Evolutionary conservation across 139 green algal genomes (phyloP).

Genomic region (Micromonas commoda): DNA sequence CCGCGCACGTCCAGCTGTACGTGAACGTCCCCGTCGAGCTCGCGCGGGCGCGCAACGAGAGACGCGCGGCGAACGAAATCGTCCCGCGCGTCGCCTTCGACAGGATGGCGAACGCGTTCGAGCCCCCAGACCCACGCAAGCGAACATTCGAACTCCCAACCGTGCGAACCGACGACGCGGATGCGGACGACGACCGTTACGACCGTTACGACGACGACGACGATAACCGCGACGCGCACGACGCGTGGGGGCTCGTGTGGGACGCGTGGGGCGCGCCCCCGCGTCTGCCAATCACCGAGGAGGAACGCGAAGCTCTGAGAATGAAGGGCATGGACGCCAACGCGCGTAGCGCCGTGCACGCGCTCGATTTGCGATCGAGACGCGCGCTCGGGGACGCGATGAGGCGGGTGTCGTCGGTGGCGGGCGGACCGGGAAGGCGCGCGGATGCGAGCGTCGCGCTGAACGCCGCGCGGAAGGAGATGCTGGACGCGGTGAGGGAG

Average conservation of each 20-base stretch:
- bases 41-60: not conserved
- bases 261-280: not conserved
- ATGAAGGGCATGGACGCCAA: not conserved
- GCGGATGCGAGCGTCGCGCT: too few relatives aligned
- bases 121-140: not conserved
- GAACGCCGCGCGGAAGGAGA: too few relatives aligned
- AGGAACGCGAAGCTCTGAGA: not conserved
- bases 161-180: not conserved
- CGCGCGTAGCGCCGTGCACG: not conserved
- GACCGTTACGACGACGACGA: not conserved
- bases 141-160: not conserved
- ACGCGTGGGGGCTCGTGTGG: not conserved
- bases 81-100: not conserved
- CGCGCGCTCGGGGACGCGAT: not conserved
- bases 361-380: not conserved
- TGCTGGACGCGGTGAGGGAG: too few relatives aligned
- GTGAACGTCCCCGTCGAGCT: not conserved
- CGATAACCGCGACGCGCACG: not conserved
- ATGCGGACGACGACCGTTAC: not conserved
- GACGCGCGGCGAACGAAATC: not conserved
- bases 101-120: not conserved
- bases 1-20: not conserved
- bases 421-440: not conserved
- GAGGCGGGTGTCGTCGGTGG: not conserved
- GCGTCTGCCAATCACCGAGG: not conserved